These are phyloP conservation scores for Sporothrix curviconia DNA, from an alignment of 2,329 filamentous ascomycete species.

Conservation along the genomic window DNA sequence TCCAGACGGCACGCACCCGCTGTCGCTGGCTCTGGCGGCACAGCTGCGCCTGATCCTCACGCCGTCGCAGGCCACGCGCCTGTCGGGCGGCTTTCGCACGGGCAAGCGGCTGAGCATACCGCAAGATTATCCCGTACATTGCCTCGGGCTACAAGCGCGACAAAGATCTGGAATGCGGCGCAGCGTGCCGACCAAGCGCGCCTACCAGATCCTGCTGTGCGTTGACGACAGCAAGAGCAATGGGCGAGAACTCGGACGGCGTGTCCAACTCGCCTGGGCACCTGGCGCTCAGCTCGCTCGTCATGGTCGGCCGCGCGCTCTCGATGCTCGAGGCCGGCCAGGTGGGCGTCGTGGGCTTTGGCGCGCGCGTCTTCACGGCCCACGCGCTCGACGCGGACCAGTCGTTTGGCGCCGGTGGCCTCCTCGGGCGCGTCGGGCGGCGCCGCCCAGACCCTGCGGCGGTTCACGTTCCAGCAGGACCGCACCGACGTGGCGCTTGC, in stretches of 20 bases:
- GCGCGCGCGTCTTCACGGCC: slow-evolving; percentile 72
- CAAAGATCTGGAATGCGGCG: slow-evolving; percentile 99
- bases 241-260: slow-evolving; percentile 56
- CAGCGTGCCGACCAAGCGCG: slow-evolving; percentile 81
- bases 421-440: slow-evolving; percentile 44
- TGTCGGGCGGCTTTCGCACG: slow-evolving; percentile 92
- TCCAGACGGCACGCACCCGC: slow-evolving; percentile 76
- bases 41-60: slow-evolving; percentile 93
- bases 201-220: slow-evolving; percentile 94
- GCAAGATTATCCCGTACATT: slow-evolving; percentile 98
- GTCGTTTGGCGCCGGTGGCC: slow-evolving; percentile 48
- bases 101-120: slow-evolving; percentile 98
- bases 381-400: slow-evolving; percentile 72
- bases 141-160: slow-evolving; percentile 97
- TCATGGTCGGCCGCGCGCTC: slow-evolving; percentile 80
- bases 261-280: slow-evolving; percentile 51
- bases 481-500: slow-evolving; percentile 76
- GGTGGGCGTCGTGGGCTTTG: slow-evolving; percentile 86
- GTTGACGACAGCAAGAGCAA: slow-evolving; percentile 93
- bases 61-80: slow-evolving; percentile 89
- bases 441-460: slow-evolving; percentile 78
- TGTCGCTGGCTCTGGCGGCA: slow-evolving; percentile 84
- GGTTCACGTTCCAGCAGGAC: slow-evolving; percentile 78
- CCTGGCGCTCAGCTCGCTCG: slow-evolving; percentile 88
- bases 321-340: slow-evolving; percentile 93